Base-by-base conservation (phyloP, 2,329 filamentous ascomycete species). In the Aspergillus proliferans region DNA sequence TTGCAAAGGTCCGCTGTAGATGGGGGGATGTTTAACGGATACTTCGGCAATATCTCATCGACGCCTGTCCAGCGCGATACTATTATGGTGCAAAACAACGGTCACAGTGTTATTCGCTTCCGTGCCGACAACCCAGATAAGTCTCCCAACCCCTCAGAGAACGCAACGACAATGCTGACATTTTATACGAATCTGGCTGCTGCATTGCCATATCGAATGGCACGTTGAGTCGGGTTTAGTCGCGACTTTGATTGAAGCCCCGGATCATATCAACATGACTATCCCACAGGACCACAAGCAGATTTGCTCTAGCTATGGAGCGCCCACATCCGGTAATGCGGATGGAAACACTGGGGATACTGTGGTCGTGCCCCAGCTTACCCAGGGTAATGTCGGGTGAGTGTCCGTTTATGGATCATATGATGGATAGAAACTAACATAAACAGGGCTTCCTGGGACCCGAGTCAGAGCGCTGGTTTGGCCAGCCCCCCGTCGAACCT, bases 161-260 rank as follows among this genome's bases (percentile, higher is more conserved):
- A 40, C 22, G 9, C 6, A 18, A 42, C 14, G 2, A 14, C 15
- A 26, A 18, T 42, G 14, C 33, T 44, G 18, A 46, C 34, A 8
- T 40, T 15, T 21, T 18, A 24, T 40, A 57, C 49, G 60, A 21
- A 51, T 65, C n/a, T 68, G 65, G 66, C 51, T 68, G 30, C 50
- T 70, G 4, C 67, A 70, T 47, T 69, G 66, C 47, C 67, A 69
- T 46, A 52, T 69, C n/a, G 62, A 64, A 43, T 70, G 64, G 62
- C 67, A 70, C 43, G 58, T 68, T 6, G 58, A 61, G 38, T 50
- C 52, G 5, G 67, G 67, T n/a, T 49, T 69, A 15, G 52, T 59
- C 33, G 60, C 58, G 4, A 66, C 64, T 4, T 55, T 67, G 14
- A 64, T 67, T 15, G 64, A 66, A 38, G 64, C 62, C 4, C 64